Evolutionary conservation across 495 filamentous ascomycete species (phyloP).

Genomic region (Baudoinia panamericana): DNA sequence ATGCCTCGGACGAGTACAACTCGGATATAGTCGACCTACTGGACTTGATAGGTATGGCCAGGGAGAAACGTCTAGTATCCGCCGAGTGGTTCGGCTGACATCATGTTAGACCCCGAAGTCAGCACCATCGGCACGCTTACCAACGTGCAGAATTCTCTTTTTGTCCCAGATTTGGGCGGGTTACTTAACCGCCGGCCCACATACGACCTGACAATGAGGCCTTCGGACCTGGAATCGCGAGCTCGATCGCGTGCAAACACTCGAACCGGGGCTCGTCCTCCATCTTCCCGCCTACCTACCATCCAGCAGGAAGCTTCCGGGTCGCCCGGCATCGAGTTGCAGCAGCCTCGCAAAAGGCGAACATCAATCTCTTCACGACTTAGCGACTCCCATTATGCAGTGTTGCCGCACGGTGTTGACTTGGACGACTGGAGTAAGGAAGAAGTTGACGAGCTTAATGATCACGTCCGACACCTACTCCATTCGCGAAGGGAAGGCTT

Average conservation of each 20-base stretch:
- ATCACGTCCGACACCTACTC: constrained; percentile 69
- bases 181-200: constrained; percentile 56
- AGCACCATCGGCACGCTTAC: constrained; percentile 20
- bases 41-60: constrained; percentile 19
- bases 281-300: background rate
- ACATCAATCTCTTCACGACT: constrained; percentile 16
- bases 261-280: background rate
- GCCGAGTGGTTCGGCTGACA: constrained; percentile 4
- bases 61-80: background rate
- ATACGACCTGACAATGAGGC: constrained; percentile 50
- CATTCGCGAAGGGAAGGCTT: constrained; percentile 65
- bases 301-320: background rate
- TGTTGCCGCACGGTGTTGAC: constrained; percentile 49
- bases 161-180: constrained; percentile 22
- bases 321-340: constrained; percentile 11
- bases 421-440: constrained; percentile 56
- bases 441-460: constrained; percentile 60
- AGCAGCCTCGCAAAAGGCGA: background rate
- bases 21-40: constrained; percentile 20
- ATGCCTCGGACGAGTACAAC: constrained; percentile 17
- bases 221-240: constrained; percentile 12
- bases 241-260: background rate
- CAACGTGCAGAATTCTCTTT: constrained; percentile 24
- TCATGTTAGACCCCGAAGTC: constrained; percentile 20
- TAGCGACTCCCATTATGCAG: constrained; percentile 34